Conservation (phyloP, 2,329 filamentous ascomycete genomes). For the Cryoendolithus antarcticus region DNA sequence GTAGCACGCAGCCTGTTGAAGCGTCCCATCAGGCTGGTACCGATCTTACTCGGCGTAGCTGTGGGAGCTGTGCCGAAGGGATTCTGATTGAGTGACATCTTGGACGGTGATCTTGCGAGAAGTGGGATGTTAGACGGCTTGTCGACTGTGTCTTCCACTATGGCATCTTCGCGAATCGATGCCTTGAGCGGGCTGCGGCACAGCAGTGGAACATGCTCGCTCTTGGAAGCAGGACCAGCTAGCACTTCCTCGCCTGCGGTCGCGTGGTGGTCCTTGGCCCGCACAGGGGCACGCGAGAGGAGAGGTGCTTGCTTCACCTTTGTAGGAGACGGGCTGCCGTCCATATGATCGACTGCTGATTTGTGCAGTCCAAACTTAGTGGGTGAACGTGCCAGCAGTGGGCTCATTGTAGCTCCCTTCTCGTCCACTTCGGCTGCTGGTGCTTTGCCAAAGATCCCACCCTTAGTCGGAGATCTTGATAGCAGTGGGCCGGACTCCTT, state of each 20-base stretch:
- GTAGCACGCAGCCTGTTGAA: slow-evolving; percentile 38
- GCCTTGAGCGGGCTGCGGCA: slow-evolving; percentile 18
- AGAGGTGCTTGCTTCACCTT: slow-evolving; percentile 5
- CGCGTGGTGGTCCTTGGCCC: slow-evolving; percentile 4
- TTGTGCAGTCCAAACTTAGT: slow-evolving; percentile 5
- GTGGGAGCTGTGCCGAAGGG: slow-evolving; percentile 15
- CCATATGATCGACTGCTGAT: slow-evolving; percentile 6
- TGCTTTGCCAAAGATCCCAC: background rate
- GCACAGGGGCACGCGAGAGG: slow-evolving; percentile 17
- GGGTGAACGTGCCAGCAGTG: slow-evolving; percentile 18
- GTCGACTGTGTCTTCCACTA: slow-evolving; percentile 8
- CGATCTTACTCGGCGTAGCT: slow-evolving; percentile 19
- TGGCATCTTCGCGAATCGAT: slow-evolving; percentile 10
- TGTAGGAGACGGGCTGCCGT: too few relatives aligned
- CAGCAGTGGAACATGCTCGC: slow-evolving; percentile 15
- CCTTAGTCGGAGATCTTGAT: slow-evolving; percentile 8
- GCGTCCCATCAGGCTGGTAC: slow-evolving; percentile 28
- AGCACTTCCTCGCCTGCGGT: slow-evolving; percentile 2
- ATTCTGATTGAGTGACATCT: slow-evolving; percentile 11
- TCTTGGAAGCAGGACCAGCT: background rate
- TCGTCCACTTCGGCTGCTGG: slow-evolving; percentile 1
- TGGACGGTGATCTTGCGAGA: slow-evolving; percentile 23
- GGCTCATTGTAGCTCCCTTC: slow-evolving; percentile 6
- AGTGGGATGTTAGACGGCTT: slow-evolving; percentile 14
- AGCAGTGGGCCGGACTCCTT: slow-evolving; percentile 2